Evolutionary conservation across 2,329 filamentous ascomycete genomes (phyloP).

Genomic region (Hyphodiscus sp.): DNA sequence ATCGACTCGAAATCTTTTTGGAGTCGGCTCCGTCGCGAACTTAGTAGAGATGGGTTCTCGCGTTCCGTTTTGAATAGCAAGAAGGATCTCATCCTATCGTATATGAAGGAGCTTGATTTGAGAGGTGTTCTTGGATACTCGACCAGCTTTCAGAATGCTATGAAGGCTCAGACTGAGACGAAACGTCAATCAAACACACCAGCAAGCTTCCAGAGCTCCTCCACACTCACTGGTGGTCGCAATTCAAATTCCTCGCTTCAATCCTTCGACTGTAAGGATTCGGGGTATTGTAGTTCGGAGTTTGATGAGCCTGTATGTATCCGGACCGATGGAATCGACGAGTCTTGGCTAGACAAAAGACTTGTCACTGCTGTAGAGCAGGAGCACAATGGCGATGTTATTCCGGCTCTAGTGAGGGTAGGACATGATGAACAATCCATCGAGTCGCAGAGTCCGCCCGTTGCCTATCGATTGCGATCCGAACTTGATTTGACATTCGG

Average conservation of each 20-base stretch:
- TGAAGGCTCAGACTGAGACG: neutral
- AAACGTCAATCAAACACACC: neutral
- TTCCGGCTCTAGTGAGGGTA: neutral
- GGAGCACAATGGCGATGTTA: neutral
- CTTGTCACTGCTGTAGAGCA: neutral
- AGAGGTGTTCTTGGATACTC: constrained; percentile 5
- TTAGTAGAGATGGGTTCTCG: constrained; percentile 49
- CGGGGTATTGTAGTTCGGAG: neutral
- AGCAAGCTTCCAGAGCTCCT: neutral
- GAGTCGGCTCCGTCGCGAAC: constrained; percentile 46
- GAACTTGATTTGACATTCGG: neutral
- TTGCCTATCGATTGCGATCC: neutral
- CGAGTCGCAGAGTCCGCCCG: neutral
- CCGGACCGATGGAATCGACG: neutral
- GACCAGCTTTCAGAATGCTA: neutral
- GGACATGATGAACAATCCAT: neutral
- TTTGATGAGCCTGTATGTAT: neutral
- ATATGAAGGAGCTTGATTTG: constrained; percentile 15
- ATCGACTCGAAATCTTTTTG: constrained; percentile 45
- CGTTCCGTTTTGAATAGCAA: constrained; percentile 45
- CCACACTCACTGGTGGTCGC: neutral
- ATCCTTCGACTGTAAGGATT: neutral
- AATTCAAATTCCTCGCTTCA: neutral
- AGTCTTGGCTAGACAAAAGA: neutral
- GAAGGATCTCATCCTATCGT: constrained; percentile 34